Percentiles rank a stretch among this genome's conserved stretches.
Conservation (phyloP, 1,284 basidiomycete species). For the Peniophora sp. region DNA sequence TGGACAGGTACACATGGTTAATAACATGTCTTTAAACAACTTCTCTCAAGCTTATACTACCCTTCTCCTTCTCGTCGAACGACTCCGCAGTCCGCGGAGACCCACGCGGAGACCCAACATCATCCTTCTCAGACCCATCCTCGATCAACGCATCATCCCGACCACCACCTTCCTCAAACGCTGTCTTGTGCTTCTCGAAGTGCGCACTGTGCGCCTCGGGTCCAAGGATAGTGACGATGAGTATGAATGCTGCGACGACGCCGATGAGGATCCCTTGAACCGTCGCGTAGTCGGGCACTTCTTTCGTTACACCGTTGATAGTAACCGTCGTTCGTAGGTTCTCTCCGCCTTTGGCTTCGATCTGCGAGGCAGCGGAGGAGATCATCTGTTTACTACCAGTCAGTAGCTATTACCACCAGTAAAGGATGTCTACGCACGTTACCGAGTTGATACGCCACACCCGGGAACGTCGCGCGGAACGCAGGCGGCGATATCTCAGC, state of each 20-base stretch:
- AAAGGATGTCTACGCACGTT: constrained; percentile 52
- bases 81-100: background rate
- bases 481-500: constrained; percentile 88
- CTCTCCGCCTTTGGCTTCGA: constrained; percentile 75
- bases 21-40: too few relatives aligned
- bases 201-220: constrained; percentile 72
- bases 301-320: constrained; percentile 32
- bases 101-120: constrained; percentile 3
- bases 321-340: constrained; percentile 47
- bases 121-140: too few relatives aligned
- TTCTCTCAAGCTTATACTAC: too few relatives aligned
- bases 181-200: constrained; percentile 78
- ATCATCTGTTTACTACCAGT: constrained; percentile 53
- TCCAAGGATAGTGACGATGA: constrained; percentile 62
- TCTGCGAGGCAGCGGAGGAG: constrained; percentile 82
- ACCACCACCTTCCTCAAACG: constrained; percentile 70
- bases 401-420: too few relatives aligned
- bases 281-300: constrained; percentile 76
- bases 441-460: constrained; percentile 85
- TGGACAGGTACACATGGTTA: too few relatives aligned
- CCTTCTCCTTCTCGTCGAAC: background rate
- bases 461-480: constrained; percentile 90
- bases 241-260: constrained; percentile 57
- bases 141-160: constrained; percentile 28
- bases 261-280: constrained; percentile 88